Evolutionary conservation across 768 basidiomycete species (phyloP).

Genomic region (Lactarius evosmus): DNA sequence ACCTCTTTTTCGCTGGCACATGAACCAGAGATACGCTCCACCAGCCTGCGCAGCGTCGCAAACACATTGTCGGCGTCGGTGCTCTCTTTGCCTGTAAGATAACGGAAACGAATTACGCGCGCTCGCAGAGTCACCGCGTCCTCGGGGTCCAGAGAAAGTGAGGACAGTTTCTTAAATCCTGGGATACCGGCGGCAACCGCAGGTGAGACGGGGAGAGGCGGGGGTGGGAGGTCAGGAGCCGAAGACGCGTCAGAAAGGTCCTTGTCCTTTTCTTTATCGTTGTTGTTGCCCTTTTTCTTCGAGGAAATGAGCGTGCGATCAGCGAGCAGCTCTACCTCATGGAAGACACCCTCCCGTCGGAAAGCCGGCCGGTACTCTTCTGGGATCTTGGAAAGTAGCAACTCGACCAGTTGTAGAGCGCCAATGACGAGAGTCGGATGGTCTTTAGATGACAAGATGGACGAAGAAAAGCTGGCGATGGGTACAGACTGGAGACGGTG

Average conservation of each 20-base stretch:
- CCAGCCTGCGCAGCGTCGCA: constrained; percentile 58
- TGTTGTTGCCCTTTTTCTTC: constrained; percentile 49
- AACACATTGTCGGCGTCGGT: constrained; percentile 60
- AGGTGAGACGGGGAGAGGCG: constrained; percentile 39
- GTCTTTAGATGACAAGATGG: constrained; percentile 89
- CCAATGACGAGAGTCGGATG: constrained; percentile 82
- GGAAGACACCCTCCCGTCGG: constrained; percentile 92
- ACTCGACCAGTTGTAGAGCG: constrained; percentile 89
- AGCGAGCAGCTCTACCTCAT: constrained; percentile 84
- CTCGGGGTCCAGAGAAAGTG: constrained; percentile 72
- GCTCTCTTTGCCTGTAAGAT: constrained; percentile 57
- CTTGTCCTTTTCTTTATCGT: constrained; percentile 45
- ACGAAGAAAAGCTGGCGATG: constrained; percentile 91
- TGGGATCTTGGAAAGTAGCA: constrained; percentile 81
- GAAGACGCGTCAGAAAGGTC: constrained; percentile 40
- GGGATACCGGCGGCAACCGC: constrained; percentile 46
- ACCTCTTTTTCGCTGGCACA: constrained; percentile 62
- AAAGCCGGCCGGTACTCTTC: constrained; percentile 84
- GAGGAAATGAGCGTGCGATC: constrained; percentile 54
- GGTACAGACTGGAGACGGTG: constrained; percentile 69
- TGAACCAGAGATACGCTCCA: constrained; percentile 55
- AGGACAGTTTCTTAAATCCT: constrained; percentile 66
- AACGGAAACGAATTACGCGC: constrained; percentile 83
- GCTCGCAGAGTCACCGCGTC: constrained; percentile 93
- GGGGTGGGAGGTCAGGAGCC: constrained; percentile 37